phyloP scores from a whole-genome alignment of 2,329 filamentous ascomycete species.

The Decorospora gaudefroyi region DNA sequence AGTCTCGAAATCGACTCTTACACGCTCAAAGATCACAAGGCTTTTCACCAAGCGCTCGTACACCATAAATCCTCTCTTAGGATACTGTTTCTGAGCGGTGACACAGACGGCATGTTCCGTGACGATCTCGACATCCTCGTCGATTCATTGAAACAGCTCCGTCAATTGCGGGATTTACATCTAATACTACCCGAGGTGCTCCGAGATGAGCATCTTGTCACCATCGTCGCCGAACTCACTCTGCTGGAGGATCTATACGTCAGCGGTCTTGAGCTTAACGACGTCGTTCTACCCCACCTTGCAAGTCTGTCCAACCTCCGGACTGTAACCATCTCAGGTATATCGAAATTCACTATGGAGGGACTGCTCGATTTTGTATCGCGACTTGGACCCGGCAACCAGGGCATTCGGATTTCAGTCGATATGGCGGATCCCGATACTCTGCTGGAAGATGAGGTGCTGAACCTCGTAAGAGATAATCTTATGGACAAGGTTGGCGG shows the following conservation, averaged over 20 bases:
- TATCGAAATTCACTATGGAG: conserved; percentile 59
- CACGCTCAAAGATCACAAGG: conserved; percentile 53
- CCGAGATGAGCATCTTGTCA: conserved; percentile 54
- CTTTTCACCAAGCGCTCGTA: conserved; percentile 59
- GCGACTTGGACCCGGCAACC: conserved; percentile 49
- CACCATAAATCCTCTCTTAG: conserved; percentile 58
- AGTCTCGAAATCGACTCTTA: conserved; percentile 58
- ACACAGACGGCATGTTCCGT: conserved; percentile 53
- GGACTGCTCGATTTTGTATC: conserved; percentile 56
- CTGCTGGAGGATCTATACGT: conserved; percentile 62
- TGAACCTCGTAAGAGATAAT: conserved; percentile 46
- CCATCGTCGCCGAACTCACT: conserved; percentile 53
- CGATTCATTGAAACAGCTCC: conserved; percentile 57
- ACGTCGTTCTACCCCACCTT: conserved; percentile 54
- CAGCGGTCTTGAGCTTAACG: conserved; percentile 59
- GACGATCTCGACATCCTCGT: conserved; percentile 57
- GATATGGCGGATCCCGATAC: conserved; percentile 53
- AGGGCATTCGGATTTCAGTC: conserved; percentile 50
- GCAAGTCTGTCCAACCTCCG: conserved; percentile 56
- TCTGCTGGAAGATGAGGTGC: conserved; percentile 47
- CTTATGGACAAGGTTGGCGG: conserved; percentile 50
- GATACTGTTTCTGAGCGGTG: conserved; percentile 53
- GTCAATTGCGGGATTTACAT: conserved; percentile 58
- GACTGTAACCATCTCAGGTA: conserved; percentile 58
- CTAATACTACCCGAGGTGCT: conserved; percentile 59